These are phyloP conservation scores for Magnusiomyces ingens DNA, from an alignment of 1,139 yeast species.

Conservation along the genomic window DNA sequence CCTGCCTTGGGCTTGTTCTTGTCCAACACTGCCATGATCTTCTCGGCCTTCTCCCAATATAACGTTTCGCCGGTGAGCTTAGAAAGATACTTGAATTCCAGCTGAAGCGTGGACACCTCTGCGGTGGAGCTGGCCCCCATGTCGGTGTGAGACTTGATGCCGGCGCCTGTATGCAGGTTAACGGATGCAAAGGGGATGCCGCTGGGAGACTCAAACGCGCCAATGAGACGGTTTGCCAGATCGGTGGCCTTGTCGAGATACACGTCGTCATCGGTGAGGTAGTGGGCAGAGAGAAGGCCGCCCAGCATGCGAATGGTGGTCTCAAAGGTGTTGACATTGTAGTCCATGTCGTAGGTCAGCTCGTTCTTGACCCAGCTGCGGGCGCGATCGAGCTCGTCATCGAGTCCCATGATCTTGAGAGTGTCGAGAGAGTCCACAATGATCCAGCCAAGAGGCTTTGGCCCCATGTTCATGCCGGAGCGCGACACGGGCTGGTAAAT, in stretches of 20 bases:
- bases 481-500: constrained; percentile 56
- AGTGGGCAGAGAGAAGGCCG: constrained; percentile 77
- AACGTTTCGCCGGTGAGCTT: constrained; percentile 69
- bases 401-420: constrained; percentile 69
- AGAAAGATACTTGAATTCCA: constrained; percentile 81
- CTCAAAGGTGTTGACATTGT: constrained; percentile 78
- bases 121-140: constrained; percentile 76
- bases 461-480: constrained; percentile 71
- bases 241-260: constrained; percentile 75
- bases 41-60: constrained; percentile 76
- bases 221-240: constrained; percentile 48
- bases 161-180: constrained; percentile 59
- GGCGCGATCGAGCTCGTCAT: constrained; percentile 58
- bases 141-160: constrained; percentile 57
- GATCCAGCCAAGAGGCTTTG: constrained; percentile 88
- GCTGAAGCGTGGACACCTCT: constrained; percentile 80
- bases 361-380: constrained; percentile 65
- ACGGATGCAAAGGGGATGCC: constrained; percentile 78
- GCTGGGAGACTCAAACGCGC: constrained; percentile 56
- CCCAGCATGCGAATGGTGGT: constrained; percentile 94
- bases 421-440: constrained; percentile 88
- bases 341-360: constrained; percentile 56
- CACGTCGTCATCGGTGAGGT: constrained; percentile 60
- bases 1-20: constrained; percentile 60
- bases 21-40: constrained; percentile 58